Percentiles rank a stretch among this genome's conserved stretches.
phyloP scores from a whole-genome alignment of 2,329 filamentous ascomycete genomes.

The Teratosphaeria viscida region DNA sequence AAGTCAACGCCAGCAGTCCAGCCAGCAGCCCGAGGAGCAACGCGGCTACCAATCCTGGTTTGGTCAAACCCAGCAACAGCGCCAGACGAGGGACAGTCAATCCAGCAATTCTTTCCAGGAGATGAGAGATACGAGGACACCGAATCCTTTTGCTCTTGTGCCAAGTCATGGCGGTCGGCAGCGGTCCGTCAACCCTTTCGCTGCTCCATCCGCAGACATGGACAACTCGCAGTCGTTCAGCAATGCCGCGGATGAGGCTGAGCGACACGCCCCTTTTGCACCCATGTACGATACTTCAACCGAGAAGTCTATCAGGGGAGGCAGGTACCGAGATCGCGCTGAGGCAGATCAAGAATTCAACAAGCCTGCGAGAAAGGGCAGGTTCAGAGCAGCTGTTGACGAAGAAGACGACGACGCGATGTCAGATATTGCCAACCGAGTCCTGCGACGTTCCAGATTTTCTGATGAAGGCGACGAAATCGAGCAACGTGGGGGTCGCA shows the following conservation, averaged over 20 bases:
- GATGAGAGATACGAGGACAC: neutral
- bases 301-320: neutral
- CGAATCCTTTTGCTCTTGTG: neutral
- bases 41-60: neutral
- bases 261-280: conserved; percentile 4
- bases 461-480: neutral
- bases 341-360: neutral
- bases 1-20: neutral
- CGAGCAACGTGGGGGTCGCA: neutral
- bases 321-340: neutral
- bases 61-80: neutral
- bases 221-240: neutral
- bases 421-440: neutral
- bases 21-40: neutral
- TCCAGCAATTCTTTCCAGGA: neutral
- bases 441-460: neutral
- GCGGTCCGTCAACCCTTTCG: neutral
- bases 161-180: neutral
- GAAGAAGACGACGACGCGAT: neutral
- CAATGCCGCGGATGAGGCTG: neutral
- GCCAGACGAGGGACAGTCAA: neutral
- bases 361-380: neutral
- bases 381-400: neutral
- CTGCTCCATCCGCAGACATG: neutral
- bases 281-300: conserved; percentile 2